These are phyloP conservation scores for Camellia granthamiana DNA, from an alignment of 148 eudicot species.

Conservation along the genomic window DNA sequence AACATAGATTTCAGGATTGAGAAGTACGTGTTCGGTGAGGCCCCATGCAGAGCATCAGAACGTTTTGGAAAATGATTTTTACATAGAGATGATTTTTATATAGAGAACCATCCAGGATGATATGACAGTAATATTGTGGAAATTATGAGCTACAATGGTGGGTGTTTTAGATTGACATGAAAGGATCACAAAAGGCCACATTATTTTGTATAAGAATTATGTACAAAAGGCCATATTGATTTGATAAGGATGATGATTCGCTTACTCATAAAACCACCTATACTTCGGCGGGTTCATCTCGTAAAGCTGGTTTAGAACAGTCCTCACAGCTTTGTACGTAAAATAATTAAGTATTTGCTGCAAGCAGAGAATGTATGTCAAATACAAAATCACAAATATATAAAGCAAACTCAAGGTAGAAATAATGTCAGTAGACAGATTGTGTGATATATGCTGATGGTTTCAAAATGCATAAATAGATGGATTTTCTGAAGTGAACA, in stretches of 20 bases:
- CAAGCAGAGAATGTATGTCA: slow-evolving; percentile 31
- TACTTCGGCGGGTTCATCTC: slow-evolving; percentile 89
- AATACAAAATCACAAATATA: background rate
- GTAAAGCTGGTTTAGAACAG: slow-evolving; percentile 85
- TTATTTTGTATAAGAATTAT: background rate
- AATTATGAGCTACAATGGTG: no score
- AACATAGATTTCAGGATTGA: background rate
- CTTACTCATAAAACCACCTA: slow-evolving; percentile 94
- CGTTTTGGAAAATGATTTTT: no score
- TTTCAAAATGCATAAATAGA: background rate
- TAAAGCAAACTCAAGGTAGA: background rate
- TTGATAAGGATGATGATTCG: slow-evolving; percentile 13
- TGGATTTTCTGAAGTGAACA: background rate
- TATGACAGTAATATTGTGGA: no score
- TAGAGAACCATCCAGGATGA: no score
- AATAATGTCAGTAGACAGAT: background rate
- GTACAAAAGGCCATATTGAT: background rate
- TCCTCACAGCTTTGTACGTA: slow-evolving; percentile 95
- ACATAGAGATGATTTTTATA: no score
- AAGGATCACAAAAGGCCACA: background rate
- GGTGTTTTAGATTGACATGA: no score
- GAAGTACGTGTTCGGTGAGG: background rate
- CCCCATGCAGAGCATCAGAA: background rate
- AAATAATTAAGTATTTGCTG: slow-evolving; percentile 88
- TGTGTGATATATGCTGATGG: background rate